These are phyloP conservation scores for Trichosanthes truncata DNA, from an alignment of 306 rosid species.

Conservation along the genomic window DNA sequence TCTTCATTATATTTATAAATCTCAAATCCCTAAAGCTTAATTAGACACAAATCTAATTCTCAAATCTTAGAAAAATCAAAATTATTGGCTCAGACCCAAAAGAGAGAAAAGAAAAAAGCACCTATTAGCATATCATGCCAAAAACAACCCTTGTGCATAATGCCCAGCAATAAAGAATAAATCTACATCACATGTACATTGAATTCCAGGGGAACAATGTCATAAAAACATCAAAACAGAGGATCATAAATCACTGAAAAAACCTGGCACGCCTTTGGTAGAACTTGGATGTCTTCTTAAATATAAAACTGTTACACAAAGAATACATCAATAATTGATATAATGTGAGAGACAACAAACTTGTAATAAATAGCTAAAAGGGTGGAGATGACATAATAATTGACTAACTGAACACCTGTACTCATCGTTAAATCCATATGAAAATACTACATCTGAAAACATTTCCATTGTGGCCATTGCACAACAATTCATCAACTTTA, in stretches of 20 bases:
- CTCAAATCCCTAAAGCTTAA: not conserved
- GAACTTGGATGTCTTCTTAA: conserved; percentile 65
- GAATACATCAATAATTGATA: not conserved
- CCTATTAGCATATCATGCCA: not conserved
- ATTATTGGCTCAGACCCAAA: not conserved
- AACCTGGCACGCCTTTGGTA: conserved; percentile 63
- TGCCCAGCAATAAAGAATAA: not conserved
- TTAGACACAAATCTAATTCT: not conserved
- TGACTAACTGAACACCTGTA: conserved; percentile 28
- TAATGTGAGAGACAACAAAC: not conserved
- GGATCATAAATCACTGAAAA: not conserved
- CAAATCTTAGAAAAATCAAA: not conserved
- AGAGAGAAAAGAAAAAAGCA: not conserved
- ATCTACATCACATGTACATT: not conserved
- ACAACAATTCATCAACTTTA: conserved; percentile 68
- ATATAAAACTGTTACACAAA: conserved; percentile 38
- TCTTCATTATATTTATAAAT: not conserved
- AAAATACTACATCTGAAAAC: conserved; percentile 51
- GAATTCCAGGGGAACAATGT: not conserved
- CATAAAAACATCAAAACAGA: conserved; percentile 1
- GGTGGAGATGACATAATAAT: not conserved
- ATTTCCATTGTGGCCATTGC: conserved; percentile 43
- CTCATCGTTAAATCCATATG: conserved; percentile 69
- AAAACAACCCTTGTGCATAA: not conserved
- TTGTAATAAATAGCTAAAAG: not conserved